Evolutionary conservation across 2,329 filamentous ascomycete genomes (phyloP).

Genomic region (Clonostachys rhizophaga): DNA sequence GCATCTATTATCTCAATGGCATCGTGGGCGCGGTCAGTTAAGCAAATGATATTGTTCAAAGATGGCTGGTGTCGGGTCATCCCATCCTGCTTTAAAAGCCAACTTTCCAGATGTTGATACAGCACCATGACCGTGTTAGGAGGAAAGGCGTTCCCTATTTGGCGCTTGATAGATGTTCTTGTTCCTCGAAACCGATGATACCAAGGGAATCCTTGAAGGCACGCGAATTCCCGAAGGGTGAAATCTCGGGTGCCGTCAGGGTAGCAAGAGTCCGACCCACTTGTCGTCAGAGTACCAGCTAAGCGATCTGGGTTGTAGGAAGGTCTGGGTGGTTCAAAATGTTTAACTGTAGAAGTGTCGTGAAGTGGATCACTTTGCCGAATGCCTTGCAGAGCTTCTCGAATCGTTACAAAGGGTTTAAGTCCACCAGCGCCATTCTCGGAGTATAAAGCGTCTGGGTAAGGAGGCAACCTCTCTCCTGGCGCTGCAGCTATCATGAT

Average conservation of each 20-base stretch:
- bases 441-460: slow-evolving; percentile 59
- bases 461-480: slow-evolving; percentile 63
- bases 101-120: slow-evolving; percentile 40
- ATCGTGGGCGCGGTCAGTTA: no score
- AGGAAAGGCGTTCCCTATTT: slow-evolving; percentile 80
- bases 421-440: slow-evolving; percentile 24
- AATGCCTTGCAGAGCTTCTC: slow-evolving; percentile 31
- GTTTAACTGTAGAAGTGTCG: slow-evolving; percentile 18
- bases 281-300: slow-evolving; percentile 58
- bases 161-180: slow-evolving; percentile 41
- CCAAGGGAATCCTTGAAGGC: slow-evolving; percentile 64
- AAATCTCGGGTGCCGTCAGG: slow-evolving; percentile 59
- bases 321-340: slow-evolving; percentile 15
- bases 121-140: slow-evolving; percentile 47
- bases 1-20: no score
- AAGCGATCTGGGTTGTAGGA: slow-evolving; percentile 44
- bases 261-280: slow-evolving; percentile 59
- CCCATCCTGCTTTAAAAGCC: slow-evolving; percentile 38
- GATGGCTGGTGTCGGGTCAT: not conserved
- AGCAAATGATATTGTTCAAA: not conserved
- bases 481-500: slow-evolving; percentile 59
- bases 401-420: slow-evolving; percentile 37
- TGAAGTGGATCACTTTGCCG: slow-evolving; percentile 29
- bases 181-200: slow-evolving; percentile 50
- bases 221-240: slow-evolving; percentile 63